Evolutionary conservation across 371 early-diverging fungal genomes (phyloP), one percentile per base, ranked within the genome.

Genomic region (Apophysomyces elegans): DNA sequence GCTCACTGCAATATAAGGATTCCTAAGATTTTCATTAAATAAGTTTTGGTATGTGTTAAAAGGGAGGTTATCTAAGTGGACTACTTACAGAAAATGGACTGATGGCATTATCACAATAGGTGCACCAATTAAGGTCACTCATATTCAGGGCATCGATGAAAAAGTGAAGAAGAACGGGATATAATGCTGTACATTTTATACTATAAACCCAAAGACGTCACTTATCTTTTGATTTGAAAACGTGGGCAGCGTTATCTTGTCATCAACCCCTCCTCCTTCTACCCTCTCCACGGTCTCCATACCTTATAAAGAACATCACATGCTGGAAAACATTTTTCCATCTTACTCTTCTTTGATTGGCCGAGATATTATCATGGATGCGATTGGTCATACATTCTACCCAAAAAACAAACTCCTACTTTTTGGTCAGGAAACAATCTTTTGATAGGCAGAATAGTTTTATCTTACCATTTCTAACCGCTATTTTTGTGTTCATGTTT

Each of bases 1-100:
- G 61, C 62, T 72, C 72, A 45, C 68, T 69, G 47, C 75, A 75
- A 59, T 75, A 75, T 2, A 75, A 57, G 9, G 72, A 75, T 58
- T 72, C 67, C 75, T 75, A 39, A 21, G 46, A 37, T 57, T 39
- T 21, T n/a, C 32, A 26, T 26, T 26, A 26, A 14, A 45, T 45
- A n/a, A 13, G 54, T 21, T 50, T 26, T 21, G 21, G 54, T 21
- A 50, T n/a, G 41, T 41, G 7, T 12, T 13, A 1, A 45, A 45
- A 45, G 46, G 8, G 21, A 9, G 9, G 21, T 9, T 21, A 21
- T n/a, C 7, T 32, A 46, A 18, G 16, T 8, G 35, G 44, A 7
- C 3, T 16, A 61, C 68, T 62, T 66, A 70, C 70, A 37, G 70
- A 70, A 62, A 65, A 70, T 8, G 61, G 65, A 41, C 65, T 70